Base-by-base conservation (phyloP, 306 rosid genomes). In the Vicia faba region DNA sequence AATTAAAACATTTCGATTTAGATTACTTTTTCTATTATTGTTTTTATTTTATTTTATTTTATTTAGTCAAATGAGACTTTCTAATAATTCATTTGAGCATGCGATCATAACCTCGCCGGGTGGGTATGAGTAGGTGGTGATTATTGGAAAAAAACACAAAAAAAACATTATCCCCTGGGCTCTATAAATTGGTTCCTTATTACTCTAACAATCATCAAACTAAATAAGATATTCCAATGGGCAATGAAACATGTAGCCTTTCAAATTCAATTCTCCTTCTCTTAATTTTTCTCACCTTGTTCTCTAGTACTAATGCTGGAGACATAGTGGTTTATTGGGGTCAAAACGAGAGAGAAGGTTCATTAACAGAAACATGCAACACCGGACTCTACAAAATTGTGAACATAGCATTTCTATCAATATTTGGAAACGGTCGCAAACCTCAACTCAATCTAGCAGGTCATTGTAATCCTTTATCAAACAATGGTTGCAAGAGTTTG, bases 401-500 rank as follows among this genome's bases (percentile, higher is more conserved):
- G 13, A 72, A 78, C 74, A 66, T 78, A 29, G 82, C 74, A 16
- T 78, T 78, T 64, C 61, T 78, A 0, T 11, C 82, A 7, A 29
- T 1, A 40, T 78, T 71, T 41, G 82, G 82, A 13, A 15, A n/a
- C 11, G 77, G 64, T 18, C 50, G 23, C 1, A 14, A 40, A 50
- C 90, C 85, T 3, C 16, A 65, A 18, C 36, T 85, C 70, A 72
- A 83, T 50, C 62, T 85, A 15, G 73, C 86, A 8, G 65, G 46
- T 16, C 65, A 59, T 11, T 59, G 65, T 35, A 8, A 59, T 10
- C 65, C 65, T 1, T 2, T 65, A n/a, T 41, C 66, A 14, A 68
- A 75, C 12, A 72, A 75, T 25, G 60, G 36, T 3, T 83, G 96
- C 69, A 40, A 8, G 0, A 6, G 11, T 1, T 12, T 83, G 29